phyloP scores from a whole-genome alignment of 805 yeast genomes.

The Torulaspora microellipsoides region DNA sequence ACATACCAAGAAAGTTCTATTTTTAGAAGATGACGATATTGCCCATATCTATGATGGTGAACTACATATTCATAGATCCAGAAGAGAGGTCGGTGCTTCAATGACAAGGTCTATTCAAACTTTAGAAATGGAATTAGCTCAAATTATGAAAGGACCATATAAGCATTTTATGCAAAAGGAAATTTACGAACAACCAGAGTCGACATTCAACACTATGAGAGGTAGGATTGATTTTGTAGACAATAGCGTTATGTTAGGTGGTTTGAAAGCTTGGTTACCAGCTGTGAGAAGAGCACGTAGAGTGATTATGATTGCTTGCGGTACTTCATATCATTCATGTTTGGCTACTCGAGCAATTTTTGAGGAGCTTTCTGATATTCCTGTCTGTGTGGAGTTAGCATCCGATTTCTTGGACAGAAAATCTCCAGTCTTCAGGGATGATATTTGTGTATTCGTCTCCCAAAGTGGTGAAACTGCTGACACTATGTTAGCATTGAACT shows the following conservation, averaged over 20 bases:
- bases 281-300: conserved; percentile 93
- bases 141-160: conserved; percentile 96
- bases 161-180: conserved; percentile 98
- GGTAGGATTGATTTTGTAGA: conserved; percentile 94
- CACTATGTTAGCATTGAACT: conserved; percentile 88
- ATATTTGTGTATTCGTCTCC: conserved; percentile 93
- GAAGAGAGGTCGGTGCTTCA: conserved; percentile 82
- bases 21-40: conserved; percentile 96
- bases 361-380: conserved; percentile 94
- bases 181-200: conserved; percentile 97
- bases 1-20: conserved; percentile 94
- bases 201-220: conserved; percentile 97
- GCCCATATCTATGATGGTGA: conserved; percentile 98
- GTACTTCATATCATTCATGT: conserved; percentile 98
- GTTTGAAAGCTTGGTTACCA: conserved; percentile 76
- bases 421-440: conserved; percentile 98
- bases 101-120: conserved; percentile 95
- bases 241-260: conserved; percentile 77
- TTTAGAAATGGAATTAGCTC: conserved; percentile 92
- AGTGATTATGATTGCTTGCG: conserved; percentile 97
- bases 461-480: conserved; percentile 99
- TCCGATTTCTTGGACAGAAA: conserved; percentile 91
- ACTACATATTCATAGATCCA: conserved; percentile 95
- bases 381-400: conserved; percentile 88
- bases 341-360: conserved; percentile 93